Evolutionary conservation across 192 early-diverging fungal genomes (phyloP).

Genomic region (Coemansia sp.): DNA sequence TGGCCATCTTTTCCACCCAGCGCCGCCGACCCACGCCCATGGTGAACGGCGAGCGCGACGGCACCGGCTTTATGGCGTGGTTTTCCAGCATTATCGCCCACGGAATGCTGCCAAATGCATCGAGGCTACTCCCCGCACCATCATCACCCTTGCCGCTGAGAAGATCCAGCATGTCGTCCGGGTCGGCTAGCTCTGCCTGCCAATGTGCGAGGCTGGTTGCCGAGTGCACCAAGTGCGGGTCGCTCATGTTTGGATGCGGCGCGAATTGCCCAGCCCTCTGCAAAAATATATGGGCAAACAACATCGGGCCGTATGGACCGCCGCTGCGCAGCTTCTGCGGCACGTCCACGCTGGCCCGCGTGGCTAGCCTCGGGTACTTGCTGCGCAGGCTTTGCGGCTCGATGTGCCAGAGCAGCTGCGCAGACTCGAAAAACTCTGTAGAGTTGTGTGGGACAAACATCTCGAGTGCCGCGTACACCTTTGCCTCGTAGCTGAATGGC

Average conservation of each 20-base stretch:
- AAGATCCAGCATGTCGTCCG: not conserved
- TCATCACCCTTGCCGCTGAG: not conserved
- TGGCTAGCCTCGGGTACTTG: constrained; percentile 10
- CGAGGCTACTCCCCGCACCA: not conserved
- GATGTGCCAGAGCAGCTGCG: constrained; percentile 19
- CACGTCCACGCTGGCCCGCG: not conserved
- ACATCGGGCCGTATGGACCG: not conserved
- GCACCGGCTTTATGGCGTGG: not conserved
- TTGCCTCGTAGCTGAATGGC: constrained; percentile 14
- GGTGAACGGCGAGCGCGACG: not conserved
- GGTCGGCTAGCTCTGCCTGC: not conserved
- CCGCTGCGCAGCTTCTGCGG: not conserved
- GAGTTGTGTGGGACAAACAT: not conserved
- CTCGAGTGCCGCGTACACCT: constrained; percentile 10
- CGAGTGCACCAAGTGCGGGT: constrained; percentile 11
- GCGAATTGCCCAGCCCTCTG: constrained; percentile 6
- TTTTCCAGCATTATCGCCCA: constrained; percentile 10
- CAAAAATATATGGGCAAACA: constrained; percentile 14
- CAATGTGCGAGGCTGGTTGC: constrained; percentile 1
- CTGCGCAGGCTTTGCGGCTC: constrained; percentile 7
- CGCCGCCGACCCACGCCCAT: not conserved
- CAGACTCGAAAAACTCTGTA: constrained; percentile 9
- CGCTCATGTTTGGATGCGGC: constrained; percentile 8
- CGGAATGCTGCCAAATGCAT: not conserved
- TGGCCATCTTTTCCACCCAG: not conserved